Conservation (phyloP, 2,329 filamentous ascomycete genomes). For the Trichoderma gracile region DNA sequence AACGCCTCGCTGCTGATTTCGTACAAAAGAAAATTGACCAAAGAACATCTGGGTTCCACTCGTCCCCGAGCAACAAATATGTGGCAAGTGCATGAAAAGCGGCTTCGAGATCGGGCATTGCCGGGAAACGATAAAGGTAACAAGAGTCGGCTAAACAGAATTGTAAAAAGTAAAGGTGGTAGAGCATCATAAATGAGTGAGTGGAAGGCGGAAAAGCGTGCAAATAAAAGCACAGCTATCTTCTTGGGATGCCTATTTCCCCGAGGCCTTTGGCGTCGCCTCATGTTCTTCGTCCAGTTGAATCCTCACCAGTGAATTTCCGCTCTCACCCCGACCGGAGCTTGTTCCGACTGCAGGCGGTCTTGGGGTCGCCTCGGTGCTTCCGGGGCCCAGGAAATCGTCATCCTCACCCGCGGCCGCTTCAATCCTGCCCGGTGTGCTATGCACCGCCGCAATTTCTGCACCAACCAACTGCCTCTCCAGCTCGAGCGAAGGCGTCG, state of each 20-base stretch:
- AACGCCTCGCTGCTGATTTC: constrained; percentile 27
- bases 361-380: constrained; percentile 49
- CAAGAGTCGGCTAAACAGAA: neutral
- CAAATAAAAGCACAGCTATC: constrained; percentile 11
- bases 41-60: neutral
- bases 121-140: neutral
- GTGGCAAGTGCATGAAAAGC: neutral
- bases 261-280: constrained; percentile 44
- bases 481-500: constrained; percentile 50
- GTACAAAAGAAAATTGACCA: constrained; percentile 18
- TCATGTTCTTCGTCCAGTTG: constrained; percentile 38
- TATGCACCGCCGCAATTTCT: constrained; percentile 28
- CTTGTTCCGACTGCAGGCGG: constrained; percentile 33
- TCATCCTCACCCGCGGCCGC: constrained; percentile 7
- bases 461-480: constrained; percentile 36
- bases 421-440: constrained; percentile 31
- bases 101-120: neutral
- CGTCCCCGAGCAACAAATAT: constrained; percentile 19
- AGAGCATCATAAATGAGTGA: neutral
- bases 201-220: neutral
- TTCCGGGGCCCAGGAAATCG: constrained; percentile 27
- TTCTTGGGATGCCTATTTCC: constrained; percentile 28
- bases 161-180: neutral
- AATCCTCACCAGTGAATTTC: constrained; percentile 4
- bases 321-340: constrained; percentile 24